A percentile compares a stretch with the other conserved stretches of the same genome.
phyloP scores from a whole-genome alignment of 2,329 filamentous ascomycete species.

The Clarireedia hainanense region DNA sequence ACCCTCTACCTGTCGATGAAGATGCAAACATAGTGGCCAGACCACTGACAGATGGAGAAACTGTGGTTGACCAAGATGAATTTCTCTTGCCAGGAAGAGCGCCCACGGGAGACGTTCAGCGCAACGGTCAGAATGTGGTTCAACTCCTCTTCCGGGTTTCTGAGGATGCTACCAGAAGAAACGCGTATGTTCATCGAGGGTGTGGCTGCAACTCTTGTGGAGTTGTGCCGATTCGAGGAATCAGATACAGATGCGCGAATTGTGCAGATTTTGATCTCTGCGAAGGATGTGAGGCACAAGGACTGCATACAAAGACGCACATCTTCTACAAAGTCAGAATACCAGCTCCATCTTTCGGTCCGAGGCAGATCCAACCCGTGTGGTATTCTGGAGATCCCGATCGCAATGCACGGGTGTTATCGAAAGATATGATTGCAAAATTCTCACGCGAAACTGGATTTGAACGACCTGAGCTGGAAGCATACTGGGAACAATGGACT shows the following conservation, averaged over 20 bases:
- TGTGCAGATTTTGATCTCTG: constrained; percentile 95
- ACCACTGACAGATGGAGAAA: constrained; percentile 27
- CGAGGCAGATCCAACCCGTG: constrained; percentile 70
- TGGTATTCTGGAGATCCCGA: constrained; percentile 87
- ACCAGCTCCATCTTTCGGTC: constrained; percentile 76
- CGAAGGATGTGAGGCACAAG: constrained; percentile 79
- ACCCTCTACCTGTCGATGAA: constrained; percentile 22
- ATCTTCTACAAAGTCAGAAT: constrained; percentile 95
- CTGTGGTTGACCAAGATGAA: constrained; percentile 27
- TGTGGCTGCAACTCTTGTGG: constrained; percentile 89
- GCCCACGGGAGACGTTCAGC: constrained; percentile 20
- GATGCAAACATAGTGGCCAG: constrained; percentile 19
- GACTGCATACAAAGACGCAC: constrained; percentile 74
- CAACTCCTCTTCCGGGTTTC: constrained; percentile 85
- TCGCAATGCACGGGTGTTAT: constrained; percentile 55
- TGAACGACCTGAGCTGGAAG: constrained; percentile 82
- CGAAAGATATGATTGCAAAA: constrained; percentile 57
- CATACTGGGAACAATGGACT: constrained; percentile 93
- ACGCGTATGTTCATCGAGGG: constrained; percentile 85
- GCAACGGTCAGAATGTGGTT: constrained; percentile 69
- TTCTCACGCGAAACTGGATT: constrained; percentile 67
- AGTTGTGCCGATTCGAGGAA: constrained; percentile 79
- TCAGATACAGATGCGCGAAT: constrained; percentile 91
- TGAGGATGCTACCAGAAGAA: constrained; percentile 81
- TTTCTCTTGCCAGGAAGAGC: constrained; percentile 12